Base-by-base conservation (phyloP, 192 early-diverging fungal species). In the Spizellomyces punctatus region DNA sequence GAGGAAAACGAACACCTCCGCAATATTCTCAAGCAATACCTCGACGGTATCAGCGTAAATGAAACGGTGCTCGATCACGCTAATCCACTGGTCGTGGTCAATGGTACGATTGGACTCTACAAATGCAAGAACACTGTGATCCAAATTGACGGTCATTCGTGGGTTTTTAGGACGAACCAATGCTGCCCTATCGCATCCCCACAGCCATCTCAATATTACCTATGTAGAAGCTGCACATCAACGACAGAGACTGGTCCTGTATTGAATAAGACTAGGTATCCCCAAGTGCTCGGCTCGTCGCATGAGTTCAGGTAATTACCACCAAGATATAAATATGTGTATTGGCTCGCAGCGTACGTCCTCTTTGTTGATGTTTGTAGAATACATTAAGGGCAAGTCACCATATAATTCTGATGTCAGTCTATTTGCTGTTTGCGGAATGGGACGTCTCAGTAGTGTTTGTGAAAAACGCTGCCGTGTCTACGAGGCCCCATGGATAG, bases 81-180 rank as follows among this genome's bases (percentile, higher is more conserved):
- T 8, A 89, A 89, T 61, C 87, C 87, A 46, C 61, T 89, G 21
- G 68, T 89, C 8, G 87, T 89, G 6, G 82, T 89, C 10, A 89
- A 89, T 60, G 87, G 82, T 65, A 78, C 59, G 66, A 36, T 36
- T 36, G 66, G 10, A 19, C 14, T 64, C 7, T 74, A n/a, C n/a
- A n/a, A 50, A 4, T 64, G 6, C 9, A 10, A 73, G 6, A 1
- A 46, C 36, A n/a, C 44, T 21, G 43, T 46, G 12, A 21, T 67
- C 46, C 16, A 16, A 61, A 27, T 16, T 19, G 36, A 36, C 42
- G 9, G 6, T 61, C 6, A 61, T 22, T 6, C n/a, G 7, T 22
- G 5, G 5, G 14, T 58, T 14, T 57, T 6, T 44, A 83, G 81
- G 81, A 6, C 67, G 74, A 27, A 85, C 84, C 10, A 85, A 85